Base-by-base conservation (phyloP, 73 alveolate species). In the Paramecium biaurelia region DNA sequence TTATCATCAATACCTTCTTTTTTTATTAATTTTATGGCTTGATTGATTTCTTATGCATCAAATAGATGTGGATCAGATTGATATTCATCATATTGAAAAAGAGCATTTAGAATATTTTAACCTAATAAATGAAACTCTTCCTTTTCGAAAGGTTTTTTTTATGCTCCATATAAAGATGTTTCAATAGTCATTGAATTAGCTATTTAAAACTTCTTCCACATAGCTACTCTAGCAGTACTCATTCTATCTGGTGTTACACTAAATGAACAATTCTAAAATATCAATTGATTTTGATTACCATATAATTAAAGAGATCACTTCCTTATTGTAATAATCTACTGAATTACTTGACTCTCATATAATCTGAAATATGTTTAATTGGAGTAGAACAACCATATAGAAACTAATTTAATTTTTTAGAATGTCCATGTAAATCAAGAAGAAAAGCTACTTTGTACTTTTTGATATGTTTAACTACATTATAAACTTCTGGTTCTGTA, bases 171-270 rank as follows among this genome's bases (percentile, higher is more conserved):
- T 76, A 98, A 96, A 7, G 99, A 95, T 0, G 98, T 89, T 92
- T 98, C 99, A 93, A 98, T 95, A 8, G 99, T 97, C 70, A 96
- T 97, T 28, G 97, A 96, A 89, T 95, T 97, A 43, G 97, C 94
- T 37, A 95, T 92, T 89, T 94, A 95, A 24, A 97, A 74, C 76
- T 95, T 99, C 68, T 97, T 96, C 95, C 94, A 98, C 93, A 98
- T 49, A 10, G 99, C 98, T 23, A 98, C 92, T 93, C 99, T 93
- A 43, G 98, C 98, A 59, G 99, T 98, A 21, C 99, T 92, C 89
- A 79, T 18, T 24, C 90, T 79, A 79, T 79, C 90, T 42, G 90
- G 34, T 43, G 90, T 79, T 0, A 79, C 74, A 79, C 35, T 43
- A 43, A 79, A 79, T 11, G 90, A 32, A 18, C 90, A 79, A 79